A percentile compares a stretch with the other conserved stretches of the same genome.
Evolutionary conservation across 1,284 basidiomycete species (phyloP).

Genomic region (Coniferiporia sulphurascens): DNA sequence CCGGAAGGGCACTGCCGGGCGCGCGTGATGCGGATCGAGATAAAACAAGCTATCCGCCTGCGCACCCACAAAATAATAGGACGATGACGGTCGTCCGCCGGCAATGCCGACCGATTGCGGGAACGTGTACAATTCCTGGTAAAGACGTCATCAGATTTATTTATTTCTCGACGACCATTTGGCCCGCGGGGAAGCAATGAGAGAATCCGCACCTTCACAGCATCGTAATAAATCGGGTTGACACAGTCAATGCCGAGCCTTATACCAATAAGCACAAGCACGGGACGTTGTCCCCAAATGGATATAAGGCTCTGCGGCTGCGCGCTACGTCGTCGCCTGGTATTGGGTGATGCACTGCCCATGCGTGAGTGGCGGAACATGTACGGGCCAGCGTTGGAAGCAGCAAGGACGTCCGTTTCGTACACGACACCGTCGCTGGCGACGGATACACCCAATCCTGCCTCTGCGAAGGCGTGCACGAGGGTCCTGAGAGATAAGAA

Average conservation of each 20-base stretch:
- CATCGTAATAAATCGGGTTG: constrained; percentile 92
- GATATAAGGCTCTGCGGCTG: constrained; percentile 14
- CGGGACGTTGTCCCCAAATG: constrained; percentile 80
- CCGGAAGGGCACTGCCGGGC: constrained; percentile 75
- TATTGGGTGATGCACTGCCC: constrained; percentile 12
- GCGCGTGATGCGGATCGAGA: constrained; percentile 91
- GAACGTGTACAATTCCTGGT: constrained; percentile 76
- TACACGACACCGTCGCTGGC: constrained; percentile 84
- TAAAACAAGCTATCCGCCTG: constrained; percentile 92
- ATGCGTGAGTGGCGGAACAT: constrained; percentile 17
- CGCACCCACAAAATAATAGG: constrained; percentile 95
- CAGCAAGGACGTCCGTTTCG: constrained; percentile 80
- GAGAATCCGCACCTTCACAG: constrained; percentile 69
- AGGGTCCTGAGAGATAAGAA: constrained; percentile 49
- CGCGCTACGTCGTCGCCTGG: constrained; percentile 10
- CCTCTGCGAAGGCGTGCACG: constrained; percentile 75
- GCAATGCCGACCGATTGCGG: constrained; percentile 96
- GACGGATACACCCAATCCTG: constrained; percentile 78
- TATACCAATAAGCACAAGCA: constrained; percentile 83
- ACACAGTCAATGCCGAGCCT: constrained; percentile 90
- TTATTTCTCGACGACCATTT: not conserved
- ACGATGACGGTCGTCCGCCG: constrained; percentile 91
- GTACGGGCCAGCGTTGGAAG: constrained; percentile 48
- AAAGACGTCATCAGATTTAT: not conserved
- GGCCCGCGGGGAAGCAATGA: not conserved